Evolutionary conservation across 148 eudicot genomes (phyloP), one percentile per base, ranked within the genome.

Genomic region (Persicaria maculosa): DNA sequence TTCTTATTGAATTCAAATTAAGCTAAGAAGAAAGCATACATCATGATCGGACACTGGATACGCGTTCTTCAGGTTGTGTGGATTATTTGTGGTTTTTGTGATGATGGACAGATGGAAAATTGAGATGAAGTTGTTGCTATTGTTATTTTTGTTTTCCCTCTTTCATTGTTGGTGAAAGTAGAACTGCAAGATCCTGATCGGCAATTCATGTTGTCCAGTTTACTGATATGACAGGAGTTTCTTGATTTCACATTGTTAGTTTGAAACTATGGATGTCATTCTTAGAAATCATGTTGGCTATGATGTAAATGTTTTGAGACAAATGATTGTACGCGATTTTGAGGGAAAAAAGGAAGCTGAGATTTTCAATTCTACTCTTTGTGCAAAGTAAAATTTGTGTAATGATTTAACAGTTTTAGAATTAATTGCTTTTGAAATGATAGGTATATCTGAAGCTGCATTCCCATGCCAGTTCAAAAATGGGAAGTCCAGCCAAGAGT

Each of bases 371-470:
- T 48, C 9, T 19, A 40, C 54, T 57, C 31, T 62, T 4, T 25
- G 65, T 40, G 11, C 44, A 36, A 31, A 58, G 43, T 6, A 3
- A 62, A 62, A 36, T 62, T 0, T 65, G 47, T 5, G n/a, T 43
- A 6, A 12, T 36, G 70, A 65, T 40, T 65, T 36, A 15, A 65
- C n/a, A 65, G 19, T 65, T 43, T 65, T 6, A 43, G 36, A 31
- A 25, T 45, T 31, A 36, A 64, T 65, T 65, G 70, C 70, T 40
- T 65, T 65, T 65, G 47, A 65, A 45, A 40, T 65, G 47, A 19
- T 43, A 96, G 99, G 90, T 92, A 46, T 92, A 92, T 84, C 79
- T 92, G 81, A 89, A 96, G 79, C 83, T 90, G 68, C 97, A 91
- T 73, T 80, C 94, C 0, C 97, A 89, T 83, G 87, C 92, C 48